Percentiles rank a stretch among this genome's conserved stretches.
These are phyloP conservation scores for Mrakia frigida DNA, from an alignment of 768 basidiomycete genomes.

Conservation along the genomic window DNA sequence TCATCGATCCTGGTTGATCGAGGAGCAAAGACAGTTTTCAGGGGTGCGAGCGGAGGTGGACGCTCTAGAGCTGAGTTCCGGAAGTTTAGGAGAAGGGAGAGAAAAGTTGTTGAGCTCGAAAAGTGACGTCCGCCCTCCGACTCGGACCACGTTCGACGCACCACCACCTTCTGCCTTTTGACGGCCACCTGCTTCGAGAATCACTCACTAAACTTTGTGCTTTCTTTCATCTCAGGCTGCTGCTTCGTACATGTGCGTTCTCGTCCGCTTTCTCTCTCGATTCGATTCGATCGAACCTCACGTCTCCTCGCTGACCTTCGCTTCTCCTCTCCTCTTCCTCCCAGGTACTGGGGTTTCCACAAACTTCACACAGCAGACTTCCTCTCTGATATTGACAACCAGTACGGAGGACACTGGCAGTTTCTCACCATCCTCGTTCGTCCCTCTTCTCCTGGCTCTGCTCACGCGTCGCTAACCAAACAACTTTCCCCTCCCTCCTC, in stretches of 20 bases:
- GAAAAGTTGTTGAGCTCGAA: neutral
- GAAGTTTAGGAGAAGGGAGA: no score
- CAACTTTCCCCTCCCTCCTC: neutral
- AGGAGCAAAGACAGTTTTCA: neutral
- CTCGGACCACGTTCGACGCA: neutral
- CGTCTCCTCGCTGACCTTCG: neutral
- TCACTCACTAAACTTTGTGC: neutral
- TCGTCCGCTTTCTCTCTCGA: neutral
- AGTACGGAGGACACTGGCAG: constrained; percentile 59
- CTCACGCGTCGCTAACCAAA: neutral
- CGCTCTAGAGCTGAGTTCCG: no score
- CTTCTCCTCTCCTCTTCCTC: neutral
- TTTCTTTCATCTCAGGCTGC: neutral
- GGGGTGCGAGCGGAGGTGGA: no score
- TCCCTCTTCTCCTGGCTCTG: neutral
- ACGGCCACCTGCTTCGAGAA: neutral
- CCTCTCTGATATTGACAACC: constrained; percentile 9
- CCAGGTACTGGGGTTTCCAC: constrained; percentile 14
- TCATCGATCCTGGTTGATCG: no score
- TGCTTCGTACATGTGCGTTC: neutral
- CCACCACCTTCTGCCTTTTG: no score
- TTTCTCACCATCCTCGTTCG: constrained; percentile 62
- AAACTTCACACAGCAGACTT: neutral
- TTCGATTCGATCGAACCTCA: neutral
- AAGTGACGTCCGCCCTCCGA: neutral